Evolutionary conservation across 768 basidiomycete species (phyloP).

Genomic region (Amanita pseudoporphyria): DNA sequence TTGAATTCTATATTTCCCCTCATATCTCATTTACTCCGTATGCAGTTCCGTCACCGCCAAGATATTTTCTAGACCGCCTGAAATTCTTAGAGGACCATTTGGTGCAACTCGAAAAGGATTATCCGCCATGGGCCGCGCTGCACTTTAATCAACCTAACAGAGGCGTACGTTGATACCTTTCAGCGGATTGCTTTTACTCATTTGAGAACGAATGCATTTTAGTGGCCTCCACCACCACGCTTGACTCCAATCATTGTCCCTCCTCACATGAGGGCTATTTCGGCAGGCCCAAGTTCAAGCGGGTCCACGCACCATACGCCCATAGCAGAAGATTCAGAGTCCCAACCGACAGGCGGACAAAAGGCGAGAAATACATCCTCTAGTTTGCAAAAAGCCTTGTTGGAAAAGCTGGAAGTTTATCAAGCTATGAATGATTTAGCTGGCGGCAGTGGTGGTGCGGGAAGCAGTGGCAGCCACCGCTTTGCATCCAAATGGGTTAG

Average conservation of each 20-base stretch:
- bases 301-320: background rate
- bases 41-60: conserved; percentile 63
- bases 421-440: conserved; percentile 49
- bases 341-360: background rate
- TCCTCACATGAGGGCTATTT: conserved; percentile 35
- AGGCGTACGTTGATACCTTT: conserved; percentile 40
- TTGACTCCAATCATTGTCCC: conserved; percentile 74
- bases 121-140: conserved; percentile 82
- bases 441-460: background rate
- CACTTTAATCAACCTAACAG: conserved; percentile 82
- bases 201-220: background rate
- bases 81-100: conserved; percentile 72
- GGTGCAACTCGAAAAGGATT: conserved; percentile 67
- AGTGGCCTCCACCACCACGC: conserved; percentile 84
- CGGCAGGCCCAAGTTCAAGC: conserved; percentile 2
- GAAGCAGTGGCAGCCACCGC: background rate
- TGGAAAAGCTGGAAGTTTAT: conserved; percentile 69
- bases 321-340: background rate
- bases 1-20: background rate
- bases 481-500: background rate
- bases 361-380: conserved; percentile 39
- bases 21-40: background rate
- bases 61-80: conserved; percentile 52
- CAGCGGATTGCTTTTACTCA: background rate
- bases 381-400: conserved; percentile 63